Evolutionary conservation across 495 filamentous ascomycete species (phyloP).

Genomic region (Penicillium angulare): DNA sequence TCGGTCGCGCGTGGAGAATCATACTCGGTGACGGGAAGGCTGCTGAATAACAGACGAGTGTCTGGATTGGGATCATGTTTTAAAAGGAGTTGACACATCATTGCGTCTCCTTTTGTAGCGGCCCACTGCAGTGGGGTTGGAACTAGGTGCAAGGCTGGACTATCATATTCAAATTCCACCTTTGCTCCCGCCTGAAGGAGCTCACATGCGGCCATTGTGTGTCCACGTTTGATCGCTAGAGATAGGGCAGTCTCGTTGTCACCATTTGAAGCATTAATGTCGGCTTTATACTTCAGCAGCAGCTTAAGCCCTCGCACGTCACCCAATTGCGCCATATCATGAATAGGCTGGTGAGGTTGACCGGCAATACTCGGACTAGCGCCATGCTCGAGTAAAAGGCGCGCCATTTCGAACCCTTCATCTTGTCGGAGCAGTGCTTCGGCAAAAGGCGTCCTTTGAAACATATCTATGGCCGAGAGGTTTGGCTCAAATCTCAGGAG

Average conservation of each 20-base stretch:
- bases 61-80: background rate
- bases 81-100: background rate
- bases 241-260: background rate
- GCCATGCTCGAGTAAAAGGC: background rate
- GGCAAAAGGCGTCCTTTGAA: background rate
- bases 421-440: background rate
- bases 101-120: background rate
- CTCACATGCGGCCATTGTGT: background rate
- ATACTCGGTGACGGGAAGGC: background rate
- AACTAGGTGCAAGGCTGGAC: no score
- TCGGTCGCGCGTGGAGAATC: background rate
- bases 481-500: background rate
- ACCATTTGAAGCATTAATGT: background rate
- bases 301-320: background rate
- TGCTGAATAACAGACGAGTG: constrained; percentile 12
- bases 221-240: background rate
- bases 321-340: background rate
- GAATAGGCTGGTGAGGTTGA: background rate
- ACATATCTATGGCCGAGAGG: no score
- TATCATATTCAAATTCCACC: background rate
- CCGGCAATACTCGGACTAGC: background rate
- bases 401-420: background rate
- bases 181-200: background rate
- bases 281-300: background rate
- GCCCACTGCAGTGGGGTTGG: background rate